Base-by-base conservation (phyloP, 2,329 filamentous ascomycete genomes). In the Cordyceps cicadae region DNA sequence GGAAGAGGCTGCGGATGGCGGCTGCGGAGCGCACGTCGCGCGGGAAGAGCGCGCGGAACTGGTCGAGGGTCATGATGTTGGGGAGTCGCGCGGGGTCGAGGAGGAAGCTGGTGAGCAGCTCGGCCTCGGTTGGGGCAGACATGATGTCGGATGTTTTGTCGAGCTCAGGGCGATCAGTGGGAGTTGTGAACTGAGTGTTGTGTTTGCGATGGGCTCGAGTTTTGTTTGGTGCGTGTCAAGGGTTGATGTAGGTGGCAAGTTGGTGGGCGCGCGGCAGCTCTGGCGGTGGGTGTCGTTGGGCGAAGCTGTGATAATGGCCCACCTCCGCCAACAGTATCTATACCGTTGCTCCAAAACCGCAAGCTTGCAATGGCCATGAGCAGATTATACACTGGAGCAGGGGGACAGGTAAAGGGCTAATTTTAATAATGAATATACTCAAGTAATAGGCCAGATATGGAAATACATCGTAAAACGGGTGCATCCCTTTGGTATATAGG, bases 1-100 rank as follows among this genome's bases (percentile, higher is more conserved):
- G 85, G 70, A 95, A 96, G 5, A 96, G 79, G 0, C 80, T 77
- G 61, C 85, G 83, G 53, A 93, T 80, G 60, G 87, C 85, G 0
- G 88, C 83, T 52, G 86, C 87, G 26, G 80, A 76, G 62, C 86
- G 87, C 54, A 86, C 78, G 45, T 82, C 74, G 55, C 81, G 83
- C 12, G 91, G 90, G 69, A 96, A 94, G 48, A 93, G 80, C 32
- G 86, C 80, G 49, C 84, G 85, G 77, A 96, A 96, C 65, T 90
- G 83, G 61, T 86, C 80, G 52, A 92, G 80, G 8, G 90, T 87
- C 66, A 92, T 78, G 69, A 92, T 83, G 64, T 87, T 82, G 48
- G 88, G 87, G 43, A 96, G 79, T 32, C 88, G 81, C 8, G 90
- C 87, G 14, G 91, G 89, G 34, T 87, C 80, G 41, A 95, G 82